These are phyloP conservation scores for Holtermanniella nyarrowii DNA, from an alignment of 768 basidiomycete genomes.

Conservation along the genomic window DNA sequence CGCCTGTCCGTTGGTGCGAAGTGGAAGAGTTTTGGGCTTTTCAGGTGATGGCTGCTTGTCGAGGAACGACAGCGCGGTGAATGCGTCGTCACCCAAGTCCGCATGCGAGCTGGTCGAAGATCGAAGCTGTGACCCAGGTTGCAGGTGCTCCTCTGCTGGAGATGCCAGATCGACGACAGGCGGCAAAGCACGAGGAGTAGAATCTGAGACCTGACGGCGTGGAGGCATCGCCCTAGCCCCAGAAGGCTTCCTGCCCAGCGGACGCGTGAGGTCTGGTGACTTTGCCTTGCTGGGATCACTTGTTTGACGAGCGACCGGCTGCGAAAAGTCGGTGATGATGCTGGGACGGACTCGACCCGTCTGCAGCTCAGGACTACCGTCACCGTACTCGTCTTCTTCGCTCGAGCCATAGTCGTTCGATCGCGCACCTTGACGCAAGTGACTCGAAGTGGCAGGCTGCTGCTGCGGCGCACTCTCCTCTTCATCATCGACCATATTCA, in stretches of 20 bases:
- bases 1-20: background rate
- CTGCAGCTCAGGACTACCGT: slow-evolving; percentile 1
- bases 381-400: background rate
- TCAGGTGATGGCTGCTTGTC: slow-evolving; percentile 40
- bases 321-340: slow-evolving; percentile 16
- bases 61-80: slow-evolving; percentile 69
- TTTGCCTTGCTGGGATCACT: slow-evolving; percentile 4
- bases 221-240: slow-evolving; percentile 37
- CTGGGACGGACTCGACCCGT: slow-evolving; percentile 16
- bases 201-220: slow-evolving; percentile 5
- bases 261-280: slow-evolving; percentile 4
- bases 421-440: background rate
- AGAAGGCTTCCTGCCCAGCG: slow-evolving; percentile 37
- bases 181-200: slow-evolving; percentile 1
- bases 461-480: background rate
- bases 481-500: slow-evolving; percentile 25
- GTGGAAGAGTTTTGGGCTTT: slow-evolving; percentile 3
- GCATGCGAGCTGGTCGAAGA: background rate
- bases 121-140: background rate
- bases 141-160: background rate
- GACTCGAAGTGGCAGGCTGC: background rate
- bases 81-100: slow-evolving; percentile 49
- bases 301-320: background rate
- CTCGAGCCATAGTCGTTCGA: background rate
- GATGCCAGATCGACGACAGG: background rate